Percentiles rank a stretch among this genome's conserved stretches.
Evolutionary conservation across 2,329 filamentous ascomycete genomes (phyloP).

Genomic region (Aspergillus luchuensis): DNA sequence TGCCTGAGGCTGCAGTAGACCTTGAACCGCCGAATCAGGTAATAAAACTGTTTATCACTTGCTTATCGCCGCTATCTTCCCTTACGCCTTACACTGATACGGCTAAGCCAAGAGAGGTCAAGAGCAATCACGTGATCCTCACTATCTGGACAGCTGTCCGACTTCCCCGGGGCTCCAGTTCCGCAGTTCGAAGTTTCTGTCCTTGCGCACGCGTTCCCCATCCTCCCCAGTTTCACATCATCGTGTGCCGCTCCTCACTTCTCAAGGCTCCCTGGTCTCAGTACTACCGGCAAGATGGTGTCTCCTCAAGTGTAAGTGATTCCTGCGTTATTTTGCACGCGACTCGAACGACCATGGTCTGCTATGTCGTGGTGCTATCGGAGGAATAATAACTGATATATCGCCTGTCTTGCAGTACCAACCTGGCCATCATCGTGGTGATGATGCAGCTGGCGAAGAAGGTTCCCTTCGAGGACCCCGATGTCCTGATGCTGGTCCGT

Average conservation of each 20-base stretch:
- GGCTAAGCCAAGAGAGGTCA: neutral
- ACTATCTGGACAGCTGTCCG: constrained; percentile 29
- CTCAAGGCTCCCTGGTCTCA: constrained; percentile 16
- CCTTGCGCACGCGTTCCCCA: constrained; percentile 19
- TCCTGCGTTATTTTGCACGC: neutral
- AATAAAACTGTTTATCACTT: neutral
- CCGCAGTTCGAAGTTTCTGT: constrained; percentile 24
- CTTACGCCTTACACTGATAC: constrained; percentile 2
- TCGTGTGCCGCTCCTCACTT: constrained; percentile 16
- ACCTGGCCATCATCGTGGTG: constrained; percentile 90
- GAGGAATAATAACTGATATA: constrained; percentile 16
- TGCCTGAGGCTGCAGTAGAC: constrained; percentile 17
- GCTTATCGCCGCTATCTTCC: constrained; percentile 10
- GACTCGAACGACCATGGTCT: neutral
- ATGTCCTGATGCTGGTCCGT: constrained; percentile 66
- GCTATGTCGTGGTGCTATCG: neutral
- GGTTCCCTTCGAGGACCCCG: constrained; percentile 89
- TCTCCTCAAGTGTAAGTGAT: constrained; percentile 64
- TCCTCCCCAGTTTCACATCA: constrained; percentile 13
- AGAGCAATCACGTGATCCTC: constrained; percentile 20
- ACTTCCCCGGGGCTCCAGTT: constrained; percentile 24
- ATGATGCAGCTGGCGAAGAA: constrained; percentile 99
- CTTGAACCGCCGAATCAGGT: neutral
- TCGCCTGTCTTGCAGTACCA: constrained; percentile 63
- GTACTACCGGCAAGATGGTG: constrained; percentile 58